Conservation (phyloP, 2,329 filamentous ascomycete genomes). For the Apiospora kogelbergensis region DNA sequence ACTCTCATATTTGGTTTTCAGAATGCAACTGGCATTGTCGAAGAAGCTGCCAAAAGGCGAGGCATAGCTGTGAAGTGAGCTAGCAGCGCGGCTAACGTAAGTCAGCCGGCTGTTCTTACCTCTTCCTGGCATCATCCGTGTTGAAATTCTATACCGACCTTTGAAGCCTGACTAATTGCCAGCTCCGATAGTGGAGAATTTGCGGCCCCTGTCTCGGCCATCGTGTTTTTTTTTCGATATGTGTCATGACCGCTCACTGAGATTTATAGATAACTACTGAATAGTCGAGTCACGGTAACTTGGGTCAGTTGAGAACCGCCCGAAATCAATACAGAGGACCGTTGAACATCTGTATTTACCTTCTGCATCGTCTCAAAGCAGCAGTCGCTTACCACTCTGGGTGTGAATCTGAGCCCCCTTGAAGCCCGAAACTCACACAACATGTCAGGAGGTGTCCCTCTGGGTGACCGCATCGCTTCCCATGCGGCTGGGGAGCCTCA, state of each 20-base stretch:
- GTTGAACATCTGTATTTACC: background rate
- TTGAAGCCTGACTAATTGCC: background rate
- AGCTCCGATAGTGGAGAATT: background rate
- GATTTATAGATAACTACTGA: background rate
- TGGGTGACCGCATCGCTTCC: slow-evolving; percentile 8
- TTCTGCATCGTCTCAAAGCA: background rate
- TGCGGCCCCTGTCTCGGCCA: background rate
- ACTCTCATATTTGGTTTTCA: slow-evolving; percentile 85
- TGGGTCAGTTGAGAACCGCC: background rate
- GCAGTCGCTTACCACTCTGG: background rate
- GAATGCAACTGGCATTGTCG: slow-evolving; percentile 50
- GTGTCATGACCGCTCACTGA: background rate
- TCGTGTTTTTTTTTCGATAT: background rate
- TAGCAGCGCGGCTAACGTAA: background rate
- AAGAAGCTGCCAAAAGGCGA: background rate
- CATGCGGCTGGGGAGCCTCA: slow-evolving; percentile 7
- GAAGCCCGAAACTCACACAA: background rate
- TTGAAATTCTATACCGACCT: background rate
- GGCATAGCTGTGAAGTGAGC: background rate
- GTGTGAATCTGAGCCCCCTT: background rate
- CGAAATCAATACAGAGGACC: background rate
- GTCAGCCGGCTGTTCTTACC: background rate
- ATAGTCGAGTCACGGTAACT: too few species aligned
- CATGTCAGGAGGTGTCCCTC: background rate
- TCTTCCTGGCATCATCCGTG: background rate